These are phyloP conservation scores for Hyaloscypha hepaticicola DNA, from an alignment of 495 filamentous ascomycete genomes.

Conservation along the genomic window DNA sequence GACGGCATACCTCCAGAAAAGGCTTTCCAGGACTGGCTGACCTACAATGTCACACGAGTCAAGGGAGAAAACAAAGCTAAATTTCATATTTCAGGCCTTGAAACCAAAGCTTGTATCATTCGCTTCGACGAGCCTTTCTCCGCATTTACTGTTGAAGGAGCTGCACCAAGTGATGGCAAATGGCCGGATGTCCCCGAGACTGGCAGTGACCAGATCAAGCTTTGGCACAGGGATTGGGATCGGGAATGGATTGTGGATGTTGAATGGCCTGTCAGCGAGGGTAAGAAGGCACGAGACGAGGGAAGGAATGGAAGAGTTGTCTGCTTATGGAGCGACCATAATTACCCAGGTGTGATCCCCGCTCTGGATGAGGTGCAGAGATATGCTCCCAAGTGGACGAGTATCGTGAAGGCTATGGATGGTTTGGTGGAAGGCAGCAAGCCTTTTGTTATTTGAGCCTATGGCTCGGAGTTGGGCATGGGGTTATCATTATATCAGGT, in stretches of 20 bases:
- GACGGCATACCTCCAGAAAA: conserved; percentile 45
- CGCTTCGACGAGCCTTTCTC: conserved; percentile 61
- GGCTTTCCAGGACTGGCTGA: conserved; percentile 58
- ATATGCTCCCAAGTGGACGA: conserved; percentile 78
- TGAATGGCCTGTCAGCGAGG: conserved; percentile 50
- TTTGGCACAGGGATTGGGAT: conserved; percentile 77
- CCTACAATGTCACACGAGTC: conserved; percentile 55
- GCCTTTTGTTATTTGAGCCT: conserved; percentile 48
- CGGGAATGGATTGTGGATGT: conserved; percentile 75
- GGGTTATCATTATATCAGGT: background rate
- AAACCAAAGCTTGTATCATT: conserved; percentile 71
- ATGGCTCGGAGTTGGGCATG: conserved; percentile 55
- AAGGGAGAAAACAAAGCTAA: conserved; percentile 42
- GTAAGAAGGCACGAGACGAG: conserved; percentile 22
- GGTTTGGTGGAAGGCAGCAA: conserved; percentile 78
- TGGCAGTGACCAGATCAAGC: conserved; percentile 43
- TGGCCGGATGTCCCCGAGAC: conserved; percentile 54
- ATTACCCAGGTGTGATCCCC: conserved; percentile 68
- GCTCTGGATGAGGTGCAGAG: conserved; percentile 79
- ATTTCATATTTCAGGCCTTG: conserved; percentile 59
- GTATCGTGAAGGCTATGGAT: conserved; percentile 69
- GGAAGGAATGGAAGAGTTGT: conserved; percentile 66
- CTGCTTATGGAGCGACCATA: conserved; percentile 89
- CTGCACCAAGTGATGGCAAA: conserved; percentile 48
- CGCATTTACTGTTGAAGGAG: conserved; percentile 59